Evolutionary conservation across 106 monocot genomes (phyloP), one percentile per base, ranked within the genome.

Genomic region (Dendrobium catenatum): DNA sequence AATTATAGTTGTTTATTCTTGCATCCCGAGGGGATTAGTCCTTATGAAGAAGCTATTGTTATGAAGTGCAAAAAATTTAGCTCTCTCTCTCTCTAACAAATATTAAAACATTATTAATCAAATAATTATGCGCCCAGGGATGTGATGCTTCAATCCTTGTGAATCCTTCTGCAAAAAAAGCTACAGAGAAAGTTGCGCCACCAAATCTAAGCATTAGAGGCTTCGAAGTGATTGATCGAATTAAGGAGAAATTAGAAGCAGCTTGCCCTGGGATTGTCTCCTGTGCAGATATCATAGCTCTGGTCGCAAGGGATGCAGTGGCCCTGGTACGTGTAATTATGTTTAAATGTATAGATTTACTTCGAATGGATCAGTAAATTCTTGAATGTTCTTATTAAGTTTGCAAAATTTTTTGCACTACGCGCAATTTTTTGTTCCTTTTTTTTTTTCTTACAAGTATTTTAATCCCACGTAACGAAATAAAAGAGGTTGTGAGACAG

Each of bases 71-170:
- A 51, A 51, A 10, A 13, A 13, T 51, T 51, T 51, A 46, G 46
- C 9, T 46, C 46, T 9, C 46, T 46, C 46, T 46, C 9, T 46
- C 0, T 46, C 9, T 7, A 7, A 46, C 8, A 46, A 9, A 46
- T 46, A 46, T 46, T 9, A 46, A 46, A 46, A 9, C 46, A 46
- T 46, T 37, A 2, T 37, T 37, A 46, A 46, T 46, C 0, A 46
- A 46, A 46, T 46, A 46, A 46, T 46, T 46, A 46, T 46, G 8
- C 9, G 46, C 9, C 9, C 51, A 92, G 92, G 92, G 92, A 82
- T 92, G 92, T 68, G 92, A 92, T 81, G 92, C 67, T 6, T 92
- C 92, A 15, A 47, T 92, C 31, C 78, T 92, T 13, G 48, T 92
- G 82, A 88, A 92, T 48, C 40, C 79, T 24, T 88, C 87, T 0